These are phyloP conservation scores for Cytospora leucostoma DNA, from an alignment of 2,329 filamentous ascomycete species.

Conservation along the genomic window DNA sequence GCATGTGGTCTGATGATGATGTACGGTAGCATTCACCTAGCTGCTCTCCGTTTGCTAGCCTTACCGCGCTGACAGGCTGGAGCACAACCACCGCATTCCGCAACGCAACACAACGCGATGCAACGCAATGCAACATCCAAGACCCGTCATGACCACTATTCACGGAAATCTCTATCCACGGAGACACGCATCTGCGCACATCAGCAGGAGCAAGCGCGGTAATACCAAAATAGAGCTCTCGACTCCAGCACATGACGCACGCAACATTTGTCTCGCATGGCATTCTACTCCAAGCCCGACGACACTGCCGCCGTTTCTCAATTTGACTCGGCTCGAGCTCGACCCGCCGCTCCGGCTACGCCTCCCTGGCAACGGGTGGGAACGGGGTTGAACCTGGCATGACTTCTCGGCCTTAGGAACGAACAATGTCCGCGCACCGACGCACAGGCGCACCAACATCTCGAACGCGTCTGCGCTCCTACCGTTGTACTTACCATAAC, in stretches of 20 bases:
- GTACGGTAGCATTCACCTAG: neutral
- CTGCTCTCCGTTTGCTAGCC: neutral
- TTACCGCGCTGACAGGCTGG: neutral
- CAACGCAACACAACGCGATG: neutral
- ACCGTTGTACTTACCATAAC: too few relatives aligned
- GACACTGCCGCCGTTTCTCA: neutral
- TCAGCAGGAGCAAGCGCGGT: neutral
- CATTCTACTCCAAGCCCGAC: too few relatives aligned
- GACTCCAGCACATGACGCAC: neutral
- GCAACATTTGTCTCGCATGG: neutral
- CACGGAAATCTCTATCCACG: neutral
- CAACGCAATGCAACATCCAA: neutral
- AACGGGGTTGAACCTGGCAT: neutral
- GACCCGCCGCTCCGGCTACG: neutral
- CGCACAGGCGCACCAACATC: neutral
- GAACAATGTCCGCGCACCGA: neutral
- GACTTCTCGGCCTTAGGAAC: neutral
- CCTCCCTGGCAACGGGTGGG: neutral
- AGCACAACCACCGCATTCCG: slow-evolving; percentile 13
- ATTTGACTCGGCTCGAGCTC: neutral
- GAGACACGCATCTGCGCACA: neutral
- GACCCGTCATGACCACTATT: neutral
- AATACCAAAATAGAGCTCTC: neutral
- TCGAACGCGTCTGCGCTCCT: neutral
- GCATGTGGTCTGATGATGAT: too few relatives aligned